Evolutionary conservation across 345 rosid genomes (phyloP), one percentile per base, ranked within the genome.

Genomic region (Triadica sebifera): DNA sequence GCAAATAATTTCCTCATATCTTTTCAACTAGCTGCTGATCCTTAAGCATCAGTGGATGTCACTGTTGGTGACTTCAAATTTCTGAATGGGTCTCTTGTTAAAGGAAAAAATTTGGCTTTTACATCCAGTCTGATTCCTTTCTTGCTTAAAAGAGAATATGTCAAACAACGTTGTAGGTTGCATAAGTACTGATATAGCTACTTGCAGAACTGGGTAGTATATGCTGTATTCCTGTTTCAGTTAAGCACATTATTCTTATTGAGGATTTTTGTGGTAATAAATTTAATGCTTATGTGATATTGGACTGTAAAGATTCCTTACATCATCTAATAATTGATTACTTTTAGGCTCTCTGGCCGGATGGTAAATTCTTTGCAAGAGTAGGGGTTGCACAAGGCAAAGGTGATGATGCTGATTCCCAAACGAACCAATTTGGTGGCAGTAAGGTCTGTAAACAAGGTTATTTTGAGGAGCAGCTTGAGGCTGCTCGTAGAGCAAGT

Each of bases 401-500:
- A 72, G 74, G 39, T 10, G 89, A 84, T 70, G 78, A 70, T 74
- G 69, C 59, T 69, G 84, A 79, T 63, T 83, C 77, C 67, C 87
- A 84, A 78, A 77, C 75, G 6, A 74, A 85, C 83, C 93, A 88
- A 73, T 78, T 84, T 57, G 84, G 89, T 71, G 93, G 87, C 68
- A 75, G 80, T 75, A 90, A 85, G 81, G 81, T 49, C 70, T 51
- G 85, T 67, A 87, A 84, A 74, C 89, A 88, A 16, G 81, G 73
- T 63, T 86, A 95, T 60, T 96, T 91, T 67, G 95, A 96, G 89
- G 84, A 84, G 75, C 90, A 89, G 74, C 93, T 86, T 47, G 97
- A 93, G 83, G 96, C 98, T 74, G 29, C 91, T 74, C 97, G 98
- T 59, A 89, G 98, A 83, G 98, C 95, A 69, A 86, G 85, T 57